Conservation (phyloP, 352 stramenopile species). For the Hyaloperonospora brassicae region DNA sequence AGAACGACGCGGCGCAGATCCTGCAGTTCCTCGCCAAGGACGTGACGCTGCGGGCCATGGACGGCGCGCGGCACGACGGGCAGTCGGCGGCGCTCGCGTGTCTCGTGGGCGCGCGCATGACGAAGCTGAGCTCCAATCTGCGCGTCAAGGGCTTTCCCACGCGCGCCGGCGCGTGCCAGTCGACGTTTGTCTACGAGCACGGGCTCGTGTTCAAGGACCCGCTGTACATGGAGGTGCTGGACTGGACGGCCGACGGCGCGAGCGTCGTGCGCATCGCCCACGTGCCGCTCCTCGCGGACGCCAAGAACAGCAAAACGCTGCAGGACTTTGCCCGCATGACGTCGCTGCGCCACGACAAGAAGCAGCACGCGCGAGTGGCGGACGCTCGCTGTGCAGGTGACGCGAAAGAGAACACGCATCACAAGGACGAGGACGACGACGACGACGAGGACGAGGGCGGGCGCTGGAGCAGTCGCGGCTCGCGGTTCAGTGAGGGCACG, state of each 20-base stretch:
- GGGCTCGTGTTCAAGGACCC: slow-evolving; percentile 60
- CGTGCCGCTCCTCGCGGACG: slow-evolving; percentile 27
- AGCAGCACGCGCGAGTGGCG: too few relatives aligned
- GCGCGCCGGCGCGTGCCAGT: slow-evolving; percentile 40
- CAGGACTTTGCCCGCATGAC: slow-evolving; percentile 29
- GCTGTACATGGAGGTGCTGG: slow-evolving; percentile 59
- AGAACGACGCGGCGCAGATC: slow-evolving; percentile 65
- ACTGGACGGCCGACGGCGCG: slow-evolving; percentile 38
- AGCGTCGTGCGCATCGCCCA: slow-evolving; percentile 38
- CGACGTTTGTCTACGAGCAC: slow-evolving; percentile 70
- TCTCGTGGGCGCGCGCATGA: slow-evolving; percentile 60
- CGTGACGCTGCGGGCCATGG: slow-evolving; percentile 42
- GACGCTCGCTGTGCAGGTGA: too few relatives aligned
- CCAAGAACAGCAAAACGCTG: slow-evolving; percentile 29
- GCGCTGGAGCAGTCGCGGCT: slow-evolving; percentile 1
- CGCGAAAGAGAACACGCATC: too few relatives aligned
- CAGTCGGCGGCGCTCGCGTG: slow-evolving; percentile 60
- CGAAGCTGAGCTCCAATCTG: slow-evolving; percentile 57
- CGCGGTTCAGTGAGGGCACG: too few relatives aligned
- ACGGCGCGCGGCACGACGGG: slow-evolving; percentile 38
- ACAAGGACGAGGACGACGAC: slow-evolving; percentile 19
- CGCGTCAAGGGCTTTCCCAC: slow-evolving; percentile 55
- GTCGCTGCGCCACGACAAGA: slow-evolving; percentile 14
- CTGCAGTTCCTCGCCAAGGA: slow-evolving; percentile 56
- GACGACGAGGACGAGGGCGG: slow-evolving; percentile 20